These are phyloP conservation scores for Nannizziopsis arthrosporioides DNA, from an alignment of 2,329 filamentous ascomycete species.

Conservation along the genomic window DNA sequence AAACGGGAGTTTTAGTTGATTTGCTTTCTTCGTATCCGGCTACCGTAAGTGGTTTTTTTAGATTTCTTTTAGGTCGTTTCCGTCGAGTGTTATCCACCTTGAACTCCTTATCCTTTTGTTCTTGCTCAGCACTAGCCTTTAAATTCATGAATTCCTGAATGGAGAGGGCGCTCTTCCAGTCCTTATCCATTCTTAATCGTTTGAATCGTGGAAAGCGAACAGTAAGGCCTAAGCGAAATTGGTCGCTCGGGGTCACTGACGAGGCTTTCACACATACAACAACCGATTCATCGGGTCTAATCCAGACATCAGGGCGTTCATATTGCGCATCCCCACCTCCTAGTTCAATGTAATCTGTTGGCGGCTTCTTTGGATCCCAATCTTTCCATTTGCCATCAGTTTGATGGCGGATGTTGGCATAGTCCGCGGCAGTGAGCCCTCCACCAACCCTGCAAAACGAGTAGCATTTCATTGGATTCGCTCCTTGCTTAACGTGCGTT, in stretches of 20 bases:
- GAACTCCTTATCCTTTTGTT: constrained; percentile 61
- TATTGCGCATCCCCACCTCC: constrained; percentile 63
- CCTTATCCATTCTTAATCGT: constrained; percentile 64
- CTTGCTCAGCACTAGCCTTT: constrained; percentile 56
- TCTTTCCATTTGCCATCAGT: constrained; percentile 87
- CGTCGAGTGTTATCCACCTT: constrained; percentile 57
- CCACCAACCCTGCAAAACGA: constrained; percentile 99
- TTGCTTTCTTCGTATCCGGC: constrained; percentile 52
- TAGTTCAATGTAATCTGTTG: constrained; percentile 66
- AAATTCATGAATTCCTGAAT: constrained; percentile 65
- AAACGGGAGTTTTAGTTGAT: constrained; percentile 44
- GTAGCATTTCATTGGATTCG: constrained; percentile 61
- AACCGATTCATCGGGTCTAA: constrained; percentile 74
- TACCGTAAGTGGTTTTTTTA: constrained; percentile 59
- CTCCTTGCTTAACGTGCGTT: constrained; percentile 46
- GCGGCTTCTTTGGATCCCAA: constrained; percentile 69
- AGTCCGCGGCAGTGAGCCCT: constrained; percentile 75
- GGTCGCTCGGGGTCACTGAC: constrained; percentile 59
- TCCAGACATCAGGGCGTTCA: constrained; percentile 85
- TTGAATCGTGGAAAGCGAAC: constrained; percentile 88
- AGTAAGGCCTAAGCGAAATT: constrained; percentile 65
- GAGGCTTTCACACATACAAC: constrained; percentile 84
- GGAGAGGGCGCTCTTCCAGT: constrained; percentile 69
- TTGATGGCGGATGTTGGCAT: constrained; percentile 65
- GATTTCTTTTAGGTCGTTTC: constrained; percentile 46